Evolutionary conservation across 768 basidiomycete species (phyloP).

Genomic region (Coprinopsis sp.): DNA sequence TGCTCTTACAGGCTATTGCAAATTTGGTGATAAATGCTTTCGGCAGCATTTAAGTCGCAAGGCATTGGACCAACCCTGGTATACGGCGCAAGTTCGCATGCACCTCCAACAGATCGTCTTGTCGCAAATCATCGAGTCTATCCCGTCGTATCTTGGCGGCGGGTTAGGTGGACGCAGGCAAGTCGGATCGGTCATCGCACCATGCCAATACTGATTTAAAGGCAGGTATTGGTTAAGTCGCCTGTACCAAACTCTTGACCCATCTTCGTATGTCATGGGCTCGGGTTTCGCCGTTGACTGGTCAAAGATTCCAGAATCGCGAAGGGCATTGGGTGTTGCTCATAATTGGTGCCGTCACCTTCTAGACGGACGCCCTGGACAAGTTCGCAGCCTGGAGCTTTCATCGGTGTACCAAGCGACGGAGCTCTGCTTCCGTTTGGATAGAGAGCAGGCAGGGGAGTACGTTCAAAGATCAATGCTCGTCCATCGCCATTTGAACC

Average conservation of each 20-base stretch:
- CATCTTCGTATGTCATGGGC: conserved; percentile 42
- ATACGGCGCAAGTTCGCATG: conserved; percentile 14
- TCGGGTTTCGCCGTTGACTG: conserved; percentile 33
- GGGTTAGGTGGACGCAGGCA: neutral
- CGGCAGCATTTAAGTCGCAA: conserved; percentile 11
- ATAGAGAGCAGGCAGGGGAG: conserved; percentile 21
- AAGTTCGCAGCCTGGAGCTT: conserved; percentile 19
- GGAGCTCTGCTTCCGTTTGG: conserved; percentile 33
- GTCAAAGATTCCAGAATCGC: conserved; percentile 36
- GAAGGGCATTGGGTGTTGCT: conserved; percentile 31
- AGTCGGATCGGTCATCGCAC: neutral
- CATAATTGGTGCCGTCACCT: conserved; percentile 41
- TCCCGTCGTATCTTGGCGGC: neutral
- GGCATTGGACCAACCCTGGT: conserved; percentile 14
- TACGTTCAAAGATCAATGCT: conserved; percentile 19
- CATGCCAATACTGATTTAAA: neutral
- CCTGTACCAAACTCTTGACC: conserved; percentile 47
- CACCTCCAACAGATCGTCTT: conserved; percentile 19
- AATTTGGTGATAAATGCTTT: conserved; percentile 8
- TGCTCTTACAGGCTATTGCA: conserved; percentile 12
- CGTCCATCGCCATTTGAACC: conserved; percentile 14
- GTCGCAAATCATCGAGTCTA: conserved; percentile 8
- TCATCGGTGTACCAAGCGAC: conserved; percentile 37
- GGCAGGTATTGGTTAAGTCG: conserved; percentile 40
- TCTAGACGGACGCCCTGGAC: conserved; percentile 28